phyloP scores from a whole-genome alignment of 139 green algal species.

The Eudorina sp. region DNA sequence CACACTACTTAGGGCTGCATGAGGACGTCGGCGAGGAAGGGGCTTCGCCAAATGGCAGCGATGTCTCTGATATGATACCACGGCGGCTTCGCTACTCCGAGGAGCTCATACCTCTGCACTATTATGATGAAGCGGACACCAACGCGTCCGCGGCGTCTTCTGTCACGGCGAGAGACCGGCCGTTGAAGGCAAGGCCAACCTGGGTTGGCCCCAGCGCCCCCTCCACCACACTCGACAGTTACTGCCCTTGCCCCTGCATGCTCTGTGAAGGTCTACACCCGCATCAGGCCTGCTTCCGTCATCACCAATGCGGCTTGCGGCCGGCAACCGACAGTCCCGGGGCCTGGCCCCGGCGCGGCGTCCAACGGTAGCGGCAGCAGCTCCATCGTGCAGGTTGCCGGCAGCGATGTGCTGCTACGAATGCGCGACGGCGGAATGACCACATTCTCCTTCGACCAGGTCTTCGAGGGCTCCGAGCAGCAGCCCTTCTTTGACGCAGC shows the following conservation, averaged over 20 bases:
- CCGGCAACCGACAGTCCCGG: neutral
- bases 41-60: neutral
- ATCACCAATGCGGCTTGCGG: neutral
- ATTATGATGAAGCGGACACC: neutral
- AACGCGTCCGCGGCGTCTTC: neutral
- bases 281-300: neutral
- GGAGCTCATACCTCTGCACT: conserved; percentile 11
- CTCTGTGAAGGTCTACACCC: neutral
- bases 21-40: neutral
- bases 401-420: neutral
- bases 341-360: neutral
- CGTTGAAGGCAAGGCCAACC: neutral
- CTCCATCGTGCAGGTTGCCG: neutral
- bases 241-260: neutral
- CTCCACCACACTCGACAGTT: neutral
- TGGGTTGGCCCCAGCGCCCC: neutral
- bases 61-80: neutral
- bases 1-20: neutral
- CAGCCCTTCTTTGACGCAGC: neutral
- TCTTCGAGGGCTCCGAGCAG: conserved; percentile 34
- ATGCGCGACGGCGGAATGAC: neutral
- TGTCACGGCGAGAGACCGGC: neutral
- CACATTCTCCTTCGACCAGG: neutral
- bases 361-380: neutral
- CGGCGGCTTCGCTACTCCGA: conserved; percentile 23